phyloP scores from a whole-genome alignment of 495 filamentous ascomycete genomes.

The Aspergillus sclerotiicarbonarius region DNA sequence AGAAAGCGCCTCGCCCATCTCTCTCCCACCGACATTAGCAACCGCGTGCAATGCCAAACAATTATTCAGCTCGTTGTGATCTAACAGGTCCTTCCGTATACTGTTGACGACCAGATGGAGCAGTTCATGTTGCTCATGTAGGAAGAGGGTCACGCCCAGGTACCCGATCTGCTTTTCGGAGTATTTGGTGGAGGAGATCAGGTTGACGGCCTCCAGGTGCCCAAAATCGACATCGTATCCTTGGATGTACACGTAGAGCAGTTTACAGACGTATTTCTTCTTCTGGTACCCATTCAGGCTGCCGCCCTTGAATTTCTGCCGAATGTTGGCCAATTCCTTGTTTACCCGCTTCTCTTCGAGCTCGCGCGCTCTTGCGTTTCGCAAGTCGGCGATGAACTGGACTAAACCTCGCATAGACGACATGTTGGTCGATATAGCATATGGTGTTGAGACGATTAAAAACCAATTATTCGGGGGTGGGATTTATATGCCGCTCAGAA shows the following conservation, averaged over 20 bases:
- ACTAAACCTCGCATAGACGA: conserved; percentile 87
- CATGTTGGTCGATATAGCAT: conserved; percentile 26
- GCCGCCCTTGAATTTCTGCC: conserved; percentile 73
- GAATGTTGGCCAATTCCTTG: conserved; percentile 98
- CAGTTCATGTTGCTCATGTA: conserved; percentile 96
- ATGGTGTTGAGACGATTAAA: neutral
- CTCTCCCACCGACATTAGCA: conserved; percentile 92
- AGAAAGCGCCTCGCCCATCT: conserved; percentile 95
- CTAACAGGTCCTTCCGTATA: conserved; percentile 91
- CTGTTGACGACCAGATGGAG: conserved; percentile 97
- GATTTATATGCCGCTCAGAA: neutral
- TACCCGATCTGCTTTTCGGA: conserved; percentile 99
- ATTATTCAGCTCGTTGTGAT: conserved; percentile 96
- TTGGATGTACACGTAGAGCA: conserved; percentile 98
- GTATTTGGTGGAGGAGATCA: conserved; percentile 95
- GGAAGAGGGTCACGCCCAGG: conserved; percentile 92
- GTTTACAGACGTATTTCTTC: conserved; percentile 99
- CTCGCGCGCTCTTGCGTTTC: conserved; percentile 92
- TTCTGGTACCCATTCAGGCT: conserved; percentile 93
- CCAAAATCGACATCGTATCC: conserved; percentile 99
- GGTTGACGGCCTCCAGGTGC: conserved; percentile 95
- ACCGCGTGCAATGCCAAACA: conserved; percentile 98
- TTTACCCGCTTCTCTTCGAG: conserved; percentile 99
- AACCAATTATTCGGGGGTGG: neutral
- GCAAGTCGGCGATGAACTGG: conserved; percentile 96